Evolutionary conservation across 345 rosid species (phyloP).

Genomic region (Linum lewisii): DNA sequence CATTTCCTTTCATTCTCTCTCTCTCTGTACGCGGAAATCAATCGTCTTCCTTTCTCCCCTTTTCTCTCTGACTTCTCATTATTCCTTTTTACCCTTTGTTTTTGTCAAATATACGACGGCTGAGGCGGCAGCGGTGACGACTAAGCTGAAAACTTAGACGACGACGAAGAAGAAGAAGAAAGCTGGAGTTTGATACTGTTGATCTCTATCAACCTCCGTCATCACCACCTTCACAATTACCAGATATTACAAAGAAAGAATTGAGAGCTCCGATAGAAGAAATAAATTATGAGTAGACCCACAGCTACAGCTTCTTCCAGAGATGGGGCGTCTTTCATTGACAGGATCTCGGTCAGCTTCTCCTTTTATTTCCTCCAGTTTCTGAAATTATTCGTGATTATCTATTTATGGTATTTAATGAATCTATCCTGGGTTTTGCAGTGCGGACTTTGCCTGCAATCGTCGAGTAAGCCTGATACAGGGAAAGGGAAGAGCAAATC

Average conservation of each 20-base stretch:
- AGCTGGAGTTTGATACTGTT: too few species aligned
- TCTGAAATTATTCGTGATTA: too few species aligned
- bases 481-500: slow-evolving; percentile 44
- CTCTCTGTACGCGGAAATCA: background rate
- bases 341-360: background rate
- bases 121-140: background rate
- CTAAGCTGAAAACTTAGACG: too few species aligned
- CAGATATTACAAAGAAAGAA: background rate
- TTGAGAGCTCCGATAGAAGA: background rate
- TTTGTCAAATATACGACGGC: background rate
- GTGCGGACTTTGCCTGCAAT: slow-evolving; percentile 27
- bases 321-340: background rate
- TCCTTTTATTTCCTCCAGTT: background rate
- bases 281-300: background rate
- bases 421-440: slow-evolving; percentile 4
- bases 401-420: too few species aligned
- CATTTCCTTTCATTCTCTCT: background rate
- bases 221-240: background rate
- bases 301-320: background rate
- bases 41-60: background rate
- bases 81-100: background rate
- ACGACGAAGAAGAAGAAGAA: background rate
- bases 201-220: background rate
- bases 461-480: slow-evolving; percentile 20
- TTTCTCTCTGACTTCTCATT: background rate